A percentile compares a stretch with the other conserved stretches of the same genome.
phyloP scores from a whole-genome alignment of 1,284 basidiomycete genomes.

The Tranzscheliella williamsii region DNA sequence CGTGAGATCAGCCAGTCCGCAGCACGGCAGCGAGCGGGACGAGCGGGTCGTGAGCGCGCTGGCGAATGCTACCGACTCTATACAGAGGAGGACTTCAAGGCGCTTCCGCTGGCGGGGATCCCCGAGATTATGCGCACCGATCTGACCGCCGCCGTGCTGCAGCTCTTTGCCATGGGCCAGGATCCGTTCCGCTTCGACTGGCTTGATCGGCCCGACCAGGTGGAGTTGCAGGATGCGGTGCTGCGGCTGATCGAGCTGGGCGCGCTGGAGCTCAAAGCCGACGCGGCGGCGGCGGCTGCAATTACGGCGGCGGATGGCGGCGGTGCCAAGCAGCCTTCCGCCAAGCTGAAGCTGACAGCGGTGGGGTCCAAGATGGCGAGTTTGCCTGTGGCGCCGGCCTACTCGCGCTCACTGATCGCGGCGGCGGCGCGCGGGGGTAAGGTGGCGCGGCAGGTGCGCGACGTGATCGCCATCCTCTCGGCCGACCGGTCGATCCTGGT shows the following conservation, averaged over 20 bases:
- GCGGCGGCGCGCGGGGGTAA: slow-evolving; percentile 20
- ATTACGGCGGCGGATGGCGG: neutral
- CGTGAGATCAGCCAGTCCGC: slow-evolving; percentile 50
- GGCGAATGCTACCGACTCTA: slow-evolving; percentile 58
- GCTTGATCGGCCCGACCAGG: slow-evolving; percentile 47
- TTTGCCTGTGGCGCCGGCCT: slow-evolving; percentile 52
- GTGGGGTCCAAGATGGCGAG: slow-evolving; percentile 51
- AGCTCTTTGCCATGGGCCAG: slow-evolving; percentile 51
- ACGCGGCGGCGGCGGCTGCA: neutral
- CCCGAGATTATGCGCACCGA: slow-evolving; percentile 56
- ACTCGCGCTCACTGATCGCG: slow-evolving; percentile 51
- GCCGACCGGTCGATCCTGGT: slow-evolving; percentile 46
- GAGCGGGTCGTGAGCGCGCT: slow-evolving; percentile 52
- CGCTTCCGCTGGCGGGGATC: slow-evolving; percentile 19
- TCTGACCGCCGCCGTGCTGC: slow-evolving; percentile 43
- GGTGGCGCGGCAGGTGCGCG: slow-evolving; percentile 46
- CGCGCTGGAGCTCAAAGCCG: slow-evolving; percentile 36
- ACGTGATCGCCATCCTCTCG: slow-evolving; percentile 56
- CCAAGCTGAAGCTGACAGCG: slow-evolving; percentile 35
- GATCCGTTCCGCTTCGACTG: slow-evolving; percentile 56
- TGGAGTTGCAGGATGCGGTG: slow-evolving; percentile 42
- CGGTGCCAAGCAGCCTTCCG: neutral
- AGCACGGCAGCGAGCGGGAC: slow-evolving; percentile 52
- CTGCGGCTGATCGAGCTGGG: slow-evolving; percentile 52
- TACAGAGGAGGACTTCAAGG: slow-evolving; percentile 37